Conservation (phyloP, 2,329 filamentous ascomycete genomes). For the Aspergillus hiratsukae region DNA sequence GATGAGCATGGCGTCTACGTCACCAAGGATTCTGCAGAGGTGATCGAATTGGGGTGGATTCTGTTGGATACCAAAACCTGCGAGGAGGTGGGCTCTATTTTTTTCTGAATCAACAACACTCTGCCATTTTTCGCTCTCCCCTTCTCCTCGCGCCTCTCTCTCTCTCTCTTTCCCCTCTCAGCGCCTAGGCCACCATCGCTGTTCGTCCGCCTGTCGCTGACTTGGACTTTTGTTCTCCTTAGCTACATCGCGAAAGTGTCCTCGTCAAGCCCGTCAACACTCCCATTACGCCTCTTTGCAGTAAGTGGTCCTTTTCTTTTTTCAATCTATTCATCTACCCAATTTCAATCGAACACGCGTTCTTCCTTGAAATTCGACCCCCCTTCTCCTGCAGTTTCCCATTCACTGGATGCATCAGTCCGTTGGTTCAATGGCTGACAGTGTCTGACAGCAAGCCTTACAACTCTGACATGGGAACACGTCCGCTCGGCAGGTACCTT, state of each 20-base stretch:
- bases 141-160: conserved; percentile 2
- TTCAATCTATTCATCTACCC: conserved; percentile 3
- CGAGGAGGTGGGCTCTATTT: conserved; percentile 68
- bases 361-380: conserved; percentile 3
- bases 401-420: conserved; percentile 14
- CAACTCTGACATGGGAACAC: conserved; percentile 97
- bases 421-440: conserved; percentile 24
- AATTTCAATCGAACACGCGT: conserved; percentile 8
- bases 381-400: background rate
- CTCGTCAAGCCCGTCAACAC: conserved; percentile 98
- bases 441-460: conserved; percentile 71
- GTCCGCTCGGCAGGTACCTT: conserved; percentile 96
- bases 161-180: background rate
- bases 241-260: conserved; percentile 93
- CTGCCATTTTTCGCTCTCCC: background rate
- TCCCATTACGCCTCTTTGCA: conserved; percentile 96
- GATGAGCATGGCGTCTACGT: conserved; percentile 99
- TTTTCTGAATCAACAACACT: conserved; percentile 1
- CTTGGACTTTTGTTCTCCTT: conserved; percentile 10
- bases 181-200: conserved; percentile 8
- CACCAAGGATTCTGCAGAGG: conserved; percentile 97
- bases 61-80: conserved; percentile 84
- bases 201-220: conserved; percentile 20
- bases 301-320: conserved; percentile 57
- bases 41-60: conserved; percentile 99